A percentile compares a stretch with the other conserved stretches of the same genome.
Conservation (phyloP, 2,329 filamentous ascomycete genomes). For the Nothomitra cinnamomea region DNA sequence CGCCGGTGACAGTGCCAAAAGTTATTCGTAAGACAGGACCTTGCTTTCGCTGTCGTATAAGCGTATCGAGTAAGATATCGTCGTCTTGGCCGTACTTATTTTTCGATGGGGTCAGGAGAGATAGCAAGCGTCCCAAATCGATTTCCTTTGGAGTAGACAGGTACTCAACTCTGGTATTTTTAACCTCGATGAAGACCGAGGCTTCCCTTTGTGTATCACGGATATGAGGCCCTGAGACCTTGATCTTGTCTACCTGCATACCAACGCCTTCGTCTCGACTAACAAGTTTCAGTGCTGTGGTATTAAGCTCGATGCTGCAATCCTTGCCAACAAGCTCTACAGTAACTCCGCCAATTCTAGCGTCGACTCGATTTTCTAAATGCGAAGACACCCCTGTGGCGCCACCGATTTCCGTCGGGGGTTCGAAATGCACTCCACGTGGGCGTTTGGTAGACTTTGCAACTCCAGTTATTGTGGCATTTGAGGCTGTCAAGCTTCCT, state of each 20-base stretch:
- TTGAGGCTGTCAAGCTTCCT: slow-evolving; percentile 66
- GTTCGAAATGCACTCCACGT: slow-evolving; percentile 41
- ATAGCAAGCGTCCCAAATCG: slow-evolving; percentile 68
- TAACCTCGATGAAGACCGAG: slow-evolving; percentile 44
- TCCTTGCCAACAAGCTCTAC: slow-evolving; percentile 61
- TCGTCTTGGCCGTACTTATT: slow-evolving; percentile 79
- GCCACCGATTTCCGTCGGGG: slow-evolving; percentile 17
- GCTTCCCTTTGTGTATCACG: slow-evolving; percentile 35
- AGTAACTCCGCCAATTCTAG: slow-evolving; percentile 59
- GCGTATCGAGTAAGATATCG: slow-evolving; percentile 85
- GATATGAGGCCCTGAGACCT: slow-evolving; percentile 52
- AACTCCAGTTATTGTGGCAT: slow-evolving; percentile 33
- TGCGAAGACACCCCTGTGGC: not conserved
- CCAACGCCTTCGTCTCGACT: slow-evolving; percentile 56
- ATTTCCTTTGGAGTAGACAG: slow-evolving; percentile 53
- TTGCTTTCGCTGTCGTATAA: slow-evolving; percentile 72
- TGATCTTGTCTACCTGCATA: slow-evolving; percentile 58
- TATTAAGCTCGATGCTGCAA: slow-evolving; percentile 56
- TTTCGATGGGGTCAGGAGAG: slow-evolving; percentile 79
- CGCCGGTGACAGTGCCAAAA: slow-evolving; percentile 45
- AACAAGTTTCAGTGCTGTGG: slow-evolving; percentile 67
- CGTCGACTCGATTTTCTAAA: slow-evolving; percentile 45
- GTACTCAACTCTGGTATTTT: slow-evolving; percentile 55
- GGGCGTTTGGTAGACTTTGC: slow-evolving; percentile 20
- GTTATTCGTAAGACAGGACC: slow-evolving; percentile 63